Percentiles rank a stretch among this genome's conserved stretches.
Conservation (phyloP, 495 filamentous ascomycete genomes). For the Rhizodiscina lignyota region DNA sequence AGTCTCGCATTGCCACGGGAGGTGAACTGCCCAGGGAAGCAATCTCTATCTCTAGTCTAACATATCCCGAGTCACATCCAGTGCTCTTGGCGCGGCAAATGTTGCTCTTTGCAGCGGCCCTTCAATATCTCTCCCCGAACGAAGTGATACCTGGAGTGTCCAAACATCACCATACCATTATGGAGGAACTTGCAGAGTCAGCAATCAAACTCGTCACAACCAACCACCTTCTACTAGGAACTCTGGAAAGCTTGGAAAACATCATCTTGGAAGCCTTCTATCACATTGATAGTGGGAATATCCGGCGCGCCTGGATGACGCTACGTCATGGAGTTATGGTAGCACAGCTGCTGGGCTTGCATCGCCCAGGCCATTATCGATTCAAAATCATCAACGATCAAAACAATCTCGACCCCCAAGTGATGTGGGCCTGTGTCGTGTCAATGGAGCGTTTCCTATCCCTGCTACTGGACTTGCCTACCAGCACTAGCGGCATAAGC, state of each 20-base stretch:
- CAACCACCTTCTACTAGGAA: constrained; percentile 5
- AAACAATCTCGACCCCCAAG: constrained; percentile 4
- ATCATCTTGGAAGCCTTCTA: constrained; percentile 8
- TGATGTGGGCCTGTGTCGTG: constrained; percentile 21
- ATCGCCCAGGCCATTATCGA: background rate
- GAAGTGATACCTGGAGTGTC: background rate
- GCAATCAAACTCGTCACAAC: constrained; percentile 3
- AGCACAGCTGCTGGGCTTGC: constrained; percentile 7
- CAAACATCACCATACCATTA: constrained; percentile 2
- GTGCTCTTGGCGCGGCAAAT: constrained; percentile 5
- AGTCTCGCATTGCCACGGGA: too few species aligned
- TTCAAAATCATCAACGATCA: constrained; percentile 2
- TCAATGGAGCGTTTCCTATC: constrained; percentile 19
- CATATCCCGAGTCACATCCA: too few species aligned
- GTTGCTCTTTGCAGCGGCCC: constrained; percentile 2
- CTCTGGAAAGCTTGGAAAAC: constrained; percentile 3
- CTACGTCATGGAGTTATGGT: constrained; percentile 1
- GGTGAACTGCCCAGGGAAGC: too few species aligned
- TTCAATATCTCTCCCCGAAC: constrained; percentile 1
- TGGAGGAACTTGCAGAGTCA: constrained; percentile 1
- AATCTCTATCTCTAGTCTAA: too few species aligned
- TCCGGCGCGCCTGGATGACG: constrained; percentile 6
- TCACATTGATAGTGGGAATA: constrained; percentile 3
- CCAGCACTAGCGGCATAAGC: constrained; percentile 8
- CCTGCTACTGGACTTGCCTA: constrained; percentile 21